Base-by-base conservation (phyloP, 345 rosid species). In the Brassica cretica region DNA sequence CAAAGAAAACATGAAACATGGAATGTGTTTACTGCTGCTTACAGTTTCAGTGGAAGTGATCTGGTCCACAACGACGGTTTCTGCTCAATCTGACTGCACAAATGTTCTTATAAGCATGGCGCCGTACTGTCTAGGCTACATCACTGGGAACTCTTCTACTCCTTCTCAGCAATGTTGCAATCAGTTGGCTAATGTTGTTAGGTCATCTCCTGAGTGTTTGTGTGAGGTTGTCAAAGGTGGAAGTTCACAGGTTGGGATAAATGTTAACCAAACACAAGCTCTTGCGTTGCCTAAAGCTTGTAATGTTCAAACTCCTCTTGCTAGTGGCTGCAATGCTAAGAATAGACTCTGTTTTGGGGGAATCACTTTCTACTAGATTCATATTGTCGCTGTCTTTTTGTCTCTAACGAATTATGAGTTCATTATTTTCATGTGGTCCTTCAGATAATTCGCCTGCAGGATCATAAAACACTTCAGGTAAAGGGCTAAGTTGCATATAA, bases 271-370 rank as follows among this genome's bases (percentile, higher is more conserved):
- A 75, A 88, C 89, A 12, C 92, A 70, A 68, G 97, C 96, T 68
- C 72, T 88, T 76, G 88, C 88, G 61, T 85, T 94, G 62, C 96
- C 97, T 12, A 79, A 73, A 11, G 89, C 90, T 37, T 94, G 98
- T 88, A 86, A 86, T 10, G 90, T 94, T 77, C 88, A 87, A 79
- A 90, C 98, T 70, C 93, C 93, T 24, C 87, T 97, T 15, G 24
- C 41, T 71, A 89, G 88, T 85, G 62, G 82, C 67, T 92, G 98
- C 80, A 86, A 83, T 3, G 90, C 96, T 91, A 83, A 81, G 82
- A 41, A 68, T 8, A 30, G 2, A 64, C 25, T 32, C 29, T 64
- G 9, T 29, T 33, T 55, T 32, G 5, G 11, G 21, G 1, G 70
- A 41, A 19, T 56, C 56, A 60, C 33, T 61, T n/a, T 70, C 15